Evolutionary conservation across 768 basidiomycete species (phyloP), one percentile per base, ranked within the genome.

Genomic region (Lactifluus subvellereus): DNA sequence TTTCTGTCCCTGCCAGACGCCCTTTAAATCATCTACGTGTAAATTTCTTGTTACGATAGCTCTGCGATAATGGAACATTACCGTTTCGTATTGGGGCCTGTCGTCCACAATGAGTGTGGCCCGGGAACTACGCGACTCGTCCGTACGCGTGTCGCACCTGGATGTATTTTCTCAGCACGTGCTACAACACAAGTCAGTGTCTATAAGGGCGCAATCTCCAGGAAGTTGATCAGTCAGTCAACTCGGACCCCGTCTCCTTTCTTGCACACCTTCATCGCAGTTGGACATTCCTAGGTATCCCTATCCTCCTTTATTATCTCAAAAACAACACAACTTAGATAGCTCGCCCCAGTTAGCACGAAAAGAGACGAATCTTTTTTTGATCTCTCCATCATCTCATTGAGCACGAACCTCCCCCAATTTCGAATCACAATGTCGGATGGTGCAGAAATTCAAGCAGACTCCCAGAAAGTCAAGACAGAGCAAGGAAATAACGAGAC

Each of bases 401-500:
- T n/a, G 54, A 42, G n/a, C 33, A 16, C 57, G 20, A 20, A 47
- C 45, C 3, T 11, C 22, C 30, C 20, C n/a, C 47, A 47, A 40
- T 40, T 38, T 32, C 20, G 57, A 54, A 30, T 57, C 45, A 50
- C 52, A 40, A 64, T 64, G 62, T 58, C 58, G 35, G 38, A 64
- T 13, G 22, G 3, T 27, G 9, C 10, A 43, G 57, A 59, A 10
- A 7, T 4, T 2, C n/a, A 14, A 20, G 30, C 52, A 57, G 54
- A 27, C 14, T 4, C 22, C 7, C 42, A 20, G 52, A 62, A 45
- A 1, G 73, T 80, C 37, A 69, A 69, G 67, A 65, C 74, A 63
- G 87, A 89, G 73, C 37, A 73, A 27, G 86, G 84, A 72, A 83
- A 85, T 66, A 83, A 84, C 67, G 76, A 81, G 14, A 82, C 89